These are phyloP conservation scores for Aspergillus ochraceoroseus DNA, from an alignment of 2,329 filamentous ascomycete species.

Conservation along the genomic window DNA sequence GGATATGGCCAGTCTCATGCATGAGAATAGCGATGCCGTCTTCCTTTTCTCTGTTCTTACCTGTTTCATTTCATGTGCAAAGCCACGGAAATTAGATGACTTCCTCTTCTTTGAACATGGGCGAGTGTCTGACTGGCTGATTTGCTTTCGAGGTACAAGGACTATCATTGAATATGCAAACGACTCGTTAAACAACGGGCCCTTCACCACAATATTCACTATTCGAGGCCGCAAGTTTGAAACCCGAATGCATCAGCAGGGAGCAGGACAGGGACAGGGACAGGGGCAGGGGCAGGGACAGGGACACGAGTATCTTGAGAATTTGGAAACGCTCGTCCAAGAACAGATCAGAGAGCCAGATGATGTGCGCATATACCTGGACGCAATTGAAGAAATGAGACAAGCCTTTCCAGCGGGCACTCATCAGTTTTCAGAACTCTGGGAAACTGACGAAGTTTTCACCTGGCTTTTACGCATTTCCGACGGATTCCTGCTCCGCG, in stretches of 20 bases:
- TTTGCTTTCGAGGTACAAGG: conserved; percentile 36
- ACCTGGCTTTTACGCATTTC: too few species aligned
- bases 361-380: conserved; percentile 10
- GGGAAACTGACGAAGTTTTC: conserved; percentile 13
- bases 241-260: too few species aligned
- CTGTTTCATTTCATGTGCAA: conserved; percentile 36
- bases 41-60: conserved; percentile 42
- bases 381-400: conserved; percentile 17
- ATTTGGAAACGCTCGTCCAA: too few species aligned
- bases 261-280: too few species aligned
- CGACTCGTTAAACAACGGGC: too few species aligned
- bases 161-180: conserved; percentile 34
- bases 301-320: too few species aligned
- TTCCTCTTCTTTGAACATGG: conserved; percentile 35
- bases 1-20: conserved; percentile 31
- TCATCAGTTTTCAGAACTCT: conserved; percentile 6
- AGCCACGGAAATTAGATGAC: conserved; percentile 32
- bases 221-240: too few species aligned
- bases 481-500: too few species aligned
- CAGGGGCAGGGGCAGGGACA: too few species aligned
- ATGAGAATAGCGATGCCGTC: conserved; percentile 35
- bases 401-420: conserved; percentile 9
- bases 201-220: too few species aligned
- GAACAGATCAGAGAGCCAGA: conserved; percentile 4
- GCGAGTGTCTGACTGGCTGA: conserved; percentile 38